These are phyloP conservation scores for Mercurialis annua DNA, from an alignment of 345 rosid species.

Conservation along the genomic window DNA sequence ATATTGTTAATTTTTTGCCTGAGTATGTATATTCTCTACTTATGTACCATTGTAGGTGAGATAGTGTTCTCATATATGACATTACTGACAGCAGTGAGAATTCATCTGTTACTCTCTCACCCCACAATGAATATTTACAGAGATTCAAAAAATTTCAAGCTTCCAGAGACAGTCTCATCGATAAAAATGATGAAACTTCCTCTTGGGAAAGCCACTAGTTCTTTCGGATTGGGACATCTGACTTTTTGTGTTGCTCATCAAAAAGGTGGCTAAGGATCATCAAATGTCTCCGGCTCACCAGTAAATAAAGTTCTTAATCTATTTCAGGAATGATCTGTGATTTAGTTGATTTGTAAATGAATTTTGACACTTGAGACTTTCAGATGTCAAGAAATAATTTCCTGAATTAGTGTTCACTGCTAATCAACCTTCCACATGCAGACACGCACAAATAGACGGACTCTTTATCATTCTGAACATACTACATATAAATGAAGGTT, in stretches of 20 bases:
- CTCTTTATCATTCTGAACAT: no score
- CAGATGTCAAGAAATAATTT: background rate
- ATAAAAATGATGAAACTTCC: background rate
- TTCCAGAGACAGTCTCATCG: no score
- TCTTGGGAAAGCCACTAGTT: no score
- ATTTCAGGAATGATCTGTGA: background rate
- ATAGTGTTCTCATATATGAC: background rate
- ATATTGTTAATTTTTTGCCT: no score
- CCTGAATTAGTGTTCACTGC: background rate
- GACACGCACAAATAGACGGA: no score
- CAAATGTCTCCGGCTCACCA: background rate
- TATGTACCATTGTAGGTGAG: no score
- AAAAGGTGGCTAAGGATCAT: background rate
- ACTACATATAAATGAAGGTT: background rate
- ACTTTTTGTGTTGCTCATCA: background rate
- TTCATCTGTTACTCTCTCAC: no score
- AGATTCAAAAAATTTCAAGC: no score
- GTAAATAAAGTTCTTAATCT: background rate
- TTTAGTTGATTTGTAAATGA: background rate
- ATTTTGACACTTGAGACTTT: background rate
- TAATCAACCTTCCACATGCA: no score
- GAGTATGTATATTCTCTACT: no score
- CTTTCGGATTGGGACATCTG: background rate
- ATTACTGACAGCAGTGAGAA: background rate
- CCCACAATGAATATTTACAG: no score